These are phyloP conservation scores for Spiraea crenata DNA, from an alignment of 331 rosid species.

Conservation along the genomic window DNA sequence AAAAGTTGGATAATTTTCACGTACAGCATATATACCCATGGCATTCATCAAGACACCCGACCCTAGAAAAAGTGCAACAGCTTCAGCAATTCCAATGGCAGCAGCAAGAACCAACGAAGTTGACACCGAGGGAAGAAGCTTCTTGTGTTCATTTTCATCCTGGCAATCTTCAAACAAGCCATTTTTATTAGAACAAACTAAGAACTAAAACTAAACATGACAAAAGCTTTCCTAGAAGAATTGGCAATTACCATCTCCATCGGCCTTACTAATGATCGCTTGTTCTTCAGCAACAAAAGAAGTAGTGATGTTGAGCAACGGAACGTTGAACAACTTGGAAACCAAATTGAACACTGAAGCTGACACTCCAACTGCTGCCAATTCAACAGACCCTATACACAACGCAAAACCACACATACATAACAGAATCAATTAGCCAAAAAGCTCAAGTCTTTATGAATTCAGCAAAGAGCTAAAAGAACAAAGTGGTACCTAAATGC, in stretches of 20 bases:
- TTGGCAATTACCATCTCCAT: conserved; percentile 33
- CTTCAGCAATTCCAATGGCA: conserved; percentile 79
- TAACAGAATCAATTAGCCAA: neutral
- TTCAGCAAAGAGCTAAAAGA: neutral
- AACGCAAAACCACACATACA: conserved; percentile 1
- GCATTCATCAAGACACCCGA: conserved; percentile 69
- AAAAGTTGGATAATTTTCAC: conserved; percentile 48
- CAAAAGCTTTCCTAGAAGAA: conserved; percentile 4
- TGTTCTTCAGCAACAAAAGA: conserved; percentile 89
- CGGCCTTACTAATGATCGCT: conserved; percentile 37
- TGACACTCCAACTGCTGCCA: conserved; percentile 95
- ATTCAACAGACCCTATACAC: conserved; percentile 70
- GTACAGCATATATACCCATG: conserved; percentile 93
- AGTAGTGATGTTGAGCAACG: conserved; percentile 87
- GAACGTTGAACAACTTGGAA: conserved; percentile 82
- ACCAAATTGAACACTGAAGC: conserved; percentile 79
- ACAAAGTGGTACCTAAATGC: conserved; percentile 55
- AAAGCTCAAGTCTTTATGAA: neutral
- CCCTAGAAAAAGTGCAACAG: conserved; percentile 68
- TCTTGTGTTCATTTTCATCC: conserved; percentile 42
- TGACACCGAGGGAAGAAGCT: conserved; percentile 71
- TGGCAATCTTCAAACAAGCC: conserved; percentile 32
- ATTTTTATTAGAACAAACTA: conserved; percentile 20
- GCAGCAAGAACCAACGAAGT: conserved; percentile 85
- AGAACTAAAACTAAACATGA: neutral